Percentiles rank a stretch among this genome's conserved stretches.
phyloP scores from a whole-genome alignment of 441 rosid species.

The Arabidopsis hybrid region DNA sequence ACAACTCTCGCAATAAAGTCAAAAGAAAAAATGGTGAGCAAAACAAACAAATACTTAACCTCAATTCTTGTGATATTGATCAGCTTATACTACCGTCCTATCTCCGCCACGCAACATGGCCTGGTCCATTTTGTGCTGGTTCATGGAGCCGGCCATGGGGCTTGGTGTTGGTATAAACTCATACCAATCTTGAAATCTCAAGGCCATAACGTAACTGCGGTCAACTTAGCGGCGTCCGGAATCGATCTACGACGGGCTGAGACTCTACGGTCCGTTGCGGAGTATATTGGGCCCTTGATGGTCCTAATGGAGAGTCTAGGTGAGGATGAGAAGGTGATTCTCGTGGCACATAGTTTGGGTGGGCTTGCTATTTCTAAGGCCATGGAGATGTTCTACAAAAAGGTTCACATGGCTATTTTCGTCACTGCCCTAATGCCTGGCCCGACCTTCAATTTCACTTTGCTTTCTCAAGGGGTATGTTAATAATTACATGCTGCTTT shows the following conservation, averaged over 20 bases:
- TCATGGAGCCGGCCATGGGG: slow-evolving; percentile 58
- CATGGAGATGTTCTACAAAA: slow-evolving; percentile 56
- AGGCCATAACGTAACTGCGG: slow-evolving; percentile 51
- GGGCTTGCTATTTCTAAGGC: slow-evolving; percentile 62
- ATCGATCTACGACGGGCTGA: slow-evolving; percentile 40
- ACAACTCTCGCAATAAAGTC: slow-evolving; percentile 8
- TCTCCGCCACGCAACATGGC: slow-evolving; percentile 10
- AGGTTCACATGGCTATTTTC: slow-evolving; percentile 55
- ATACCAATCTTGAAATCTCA: slow-evolving; percentile 47
- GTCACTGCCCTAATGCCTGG: slow-evolving; percentile 61
- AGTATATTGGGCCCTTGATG: slow-evolving; percentile 48
- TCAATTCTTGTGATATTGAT: slow-evolving; percentile 26
- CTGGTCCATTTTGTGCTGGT: slow-evolving; percentile 49
- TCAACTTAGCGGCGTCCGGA: slow-evolving; percentile 53
- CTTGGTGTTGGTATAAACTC: slow-evolving; percentile 62
- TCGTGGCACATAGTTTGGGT: slow-evolving; percentile 61
- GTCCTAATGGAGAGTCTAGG: slow-evolving; percentile 48
- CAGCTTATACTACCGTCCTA: background rate
- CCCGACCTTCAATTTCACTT: slow-evolving; percentile 49
- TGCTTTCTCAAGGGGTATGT: slow-evolving; percentile 50
- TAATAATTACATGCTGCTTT: background rate
- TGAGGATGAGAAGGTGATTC: slow-evolving; percentile 48
- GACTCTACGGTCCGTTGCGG: slow-evolving; percentile 43
- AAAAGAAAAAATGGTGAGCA: slow-evolving; percentile 21
- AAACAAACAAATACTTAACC: slow-evolving; percentile 28